Base-by-base conservation (phyloP, 179 eudicot species). In the Spergularia azorica region DNA sequence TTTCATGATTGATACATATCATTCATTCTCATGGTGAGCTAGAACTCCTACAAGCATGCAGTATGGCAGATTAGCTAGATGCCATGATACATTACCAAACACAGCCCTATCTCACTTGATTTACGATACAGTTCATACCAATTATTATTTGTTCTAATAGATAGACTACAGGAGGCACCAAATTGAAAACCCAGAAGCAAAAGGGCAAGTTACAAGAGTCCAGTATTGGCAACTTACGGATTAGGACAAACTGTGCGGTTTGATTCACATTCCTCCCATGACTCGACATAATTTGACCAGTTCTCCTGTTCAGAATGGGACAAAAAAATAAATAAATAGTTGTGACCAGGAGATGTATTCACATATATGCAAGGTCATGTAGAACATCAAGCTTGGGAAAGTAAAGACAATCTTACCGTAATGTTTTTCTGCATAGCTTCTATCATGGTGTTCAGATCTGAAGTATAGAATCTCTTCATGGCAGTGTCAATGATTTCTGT, bases 401-500 rank as follows among this genome's bases (percentile, higher is more conserved):
- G 52, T 52, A 72, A 72, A 26, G n/a, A 59, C 67, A 67, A 70
- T 61, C 83, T 15, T 85, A 96, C 99, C 65, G 98, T 85, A 48
- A 96, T 91, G 81, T 96, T 96, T 65, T 72, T 88, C 74, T 90
- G 96, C 71, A 96, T 78, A 54, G 96, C 84, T 77, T 89, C 82
- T 78, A 89, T 96, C 94, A 96, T 88, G 68, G 46, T 75, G 62
- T 84, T 76, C 56, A 94, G 81, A 82, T 94, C 88, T 20, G 80
- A 72, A 63, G 64, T 75, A 71, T 96, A 94, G 85, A 90, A 96
- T 77, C 86, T 83, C 88, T 94, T 85, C 85, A 91, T 41, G 55
- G 99, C 98, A 76, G 98, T 89, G 50, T 96, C 96, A 48, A 96
- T 96, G 67, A 96, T 94, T 83, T 78, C 76, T 6, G 84, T 91